phyloP scores from a whole-genome alignment of 192 early-diverging fungal genomes.

The Thamnidium elegans region DNA sequence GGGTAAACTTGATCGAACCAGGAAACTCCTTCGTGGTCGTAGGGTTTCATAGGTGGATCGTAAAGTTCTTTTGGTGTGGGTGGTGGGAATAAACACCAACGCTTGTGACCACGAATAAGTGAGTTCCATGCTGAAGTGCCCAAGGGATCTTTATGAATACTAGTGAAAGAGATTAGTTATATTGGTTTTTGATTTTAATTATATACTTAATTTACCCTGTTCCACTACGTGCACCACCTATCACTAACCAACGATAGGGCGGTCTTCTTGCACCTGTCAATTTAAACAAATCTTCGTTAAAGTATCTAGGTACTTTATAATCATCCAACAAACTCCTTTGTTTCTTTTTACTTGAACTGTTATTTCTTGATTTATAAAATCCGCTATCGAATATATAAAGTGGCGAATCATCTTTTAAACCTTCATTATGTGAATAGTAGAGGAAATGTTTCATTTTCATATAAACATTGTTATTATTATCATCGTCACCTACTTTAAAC shows the following conservation, averaged over 20 bases:
- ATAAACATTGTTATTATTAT: constrained; percentile 66
- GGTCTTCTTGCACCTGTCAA: constrained; percentile 62
- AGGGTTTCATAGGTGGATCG: constrained; percentile 54
- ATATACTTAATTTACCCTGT: constrained; percentile 49
- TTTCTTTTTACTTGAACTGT: constrained; percentile 9
- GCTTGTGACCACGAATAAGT: constrained; percentile 65
- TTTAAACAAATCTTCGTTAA: constrained; percentile 70
- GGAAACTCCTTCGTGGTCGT: constrained; percentile 69
- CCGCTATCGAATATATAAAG: constrained; percentile 80
- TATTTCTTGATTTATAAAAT: constrained; percentile 47
- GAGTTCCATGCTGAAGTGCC: constrained; percentile 85
- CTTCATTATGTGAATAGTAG: constrained; percentile 49
- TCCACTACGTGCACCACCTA: constrained; percentile 67
- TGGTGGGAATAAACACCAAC: constrained; percentile 82
- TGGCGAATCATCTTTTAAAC: constrained; percentile 63
- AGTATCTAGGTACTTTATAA: constrained; percentile 67
- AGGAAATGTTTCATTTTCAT: constrained; percentile 62
- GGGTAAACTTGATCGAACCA: constrained; percentile 70
- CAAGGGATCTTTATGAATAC: constrained; percentile 67
- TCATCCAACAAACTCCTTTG: constrained; percentile 51
- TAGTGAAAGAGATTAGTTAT: not conserved
- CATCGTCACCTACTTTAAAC: constrained; percentile 82
- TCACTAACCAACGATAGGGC: constrained; percentile 77
- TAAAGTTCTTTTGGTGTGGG: constrained; percentile 51
- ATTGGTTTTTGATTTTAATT: constrained; percentile 11